Evolutionary conservation across 495 filamentous ascomycete species (phyloP), one percentile per base, ranked within the genome.

Genomic region (Xylaria castorea): DNA sequence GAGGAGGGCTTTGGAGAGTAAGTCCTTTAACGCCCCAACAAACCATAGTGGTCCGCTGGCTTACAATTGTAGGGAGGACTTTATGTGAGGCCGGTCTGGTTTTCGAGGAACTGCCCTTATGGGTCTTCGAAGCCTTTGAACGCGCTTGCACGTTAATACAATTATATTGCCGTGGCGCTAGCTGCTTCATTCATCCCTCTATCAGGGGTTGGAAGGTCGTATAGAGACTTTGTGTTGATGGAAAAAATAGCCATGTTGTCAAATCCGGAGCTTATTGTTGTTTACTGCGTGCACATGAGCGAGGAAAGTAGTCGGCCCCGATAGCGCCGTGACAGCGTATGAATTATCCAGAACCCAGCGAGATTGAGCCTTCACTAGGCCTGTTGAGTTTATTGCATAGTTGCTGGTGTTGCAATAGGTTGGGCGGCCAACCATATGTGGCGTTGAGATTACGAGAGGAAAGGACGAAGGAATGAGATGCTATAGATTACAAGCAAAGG

Each of bases 1-100:
- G 90, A 91, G 64, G 88, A 87, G 71, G 91, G 86, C 51, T 92
- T 93, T 76, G 94, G 90, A 84, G 94, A 94, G 87, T 92, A 85
- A 89, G 93, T 89, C 48, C 14, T 11, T n/a, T 12, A 34, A 66
- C 0, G 38, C 0, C 16, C 46, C 27, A 27, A 5, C n/a, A 7
- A 63, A 5, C 11, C 44, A 1, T 38, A 11, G 36, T 53, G 18
- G 12, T 18, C 42, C 9, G 62, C 78, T 82, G 64, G 83, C 76
- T 27, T 38, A 22, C 9, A 62, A 36, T 61, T 34, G 22, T 22
- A 87, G 85, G 53, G 84, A 87, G 25, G 85, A 87, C 71, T 87
- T 87, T 65, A 87, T 87, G 85, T 87, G 84, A 86, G 81, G 66
- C 60, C 32, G 14, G 65, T 55, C 50, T 44, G 11, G 62, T 44